These are phyloP conservation scores for Tuber calosporum DNA, from an alignment of 495 filamentous ascomycete species.

Conservation along the genomic window DNA sequence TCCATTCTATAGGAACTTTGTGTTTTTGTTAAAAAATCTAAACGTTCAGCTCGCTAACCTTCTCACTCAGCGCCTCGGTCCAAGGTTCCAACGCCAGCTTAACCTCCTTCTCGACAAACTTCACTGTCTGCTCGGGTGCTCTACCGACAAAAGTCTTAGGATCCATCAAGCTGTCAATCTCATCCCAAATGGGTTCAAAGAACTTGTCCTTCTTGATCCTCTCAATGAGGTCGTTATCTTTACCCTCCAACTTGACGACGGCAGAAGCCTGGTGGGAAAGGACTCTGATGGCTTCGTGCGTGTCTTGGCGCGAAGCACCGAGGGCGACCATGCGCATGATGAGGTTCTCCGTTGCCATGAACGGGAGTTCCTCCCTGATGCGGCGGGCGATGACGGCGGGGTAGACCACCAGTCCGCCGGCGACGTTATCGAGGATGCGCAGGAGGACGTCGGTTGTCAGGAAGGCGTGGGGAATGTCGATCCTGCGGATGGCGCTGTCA, in stretches of 20 bases:
- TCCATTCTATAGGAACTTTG: background rate
- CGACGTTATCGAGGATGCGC: constrained; percentile 74
- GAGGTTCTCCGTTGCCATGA: constrained; percentile 80
- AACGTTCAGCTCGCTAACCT: constrained; percentile 51
- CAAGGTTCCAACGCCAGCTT: constrained; percentile 51
- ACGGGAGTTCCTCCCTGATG: constrained; percentile 74
- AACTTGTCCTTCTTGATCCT: constrained; percentile 66
- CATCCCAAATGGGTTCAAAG: constrained; percentile 71
- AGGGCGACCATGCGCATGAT: constrained; percentile 77
- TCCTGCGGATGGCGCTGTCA: constrained; percentile 44
- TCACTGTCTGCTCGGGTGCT: constrained; percentile 53
- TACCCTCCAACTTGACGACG: constrained; percentile 73
- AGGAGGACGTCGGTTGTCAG: constrained; percentile 76
- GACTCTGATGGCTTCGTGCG: constrained; percentile 86
- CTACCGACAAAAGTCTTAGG: constrained; percentile 64
- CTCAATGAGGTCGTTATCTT: constrained; percentile 75
- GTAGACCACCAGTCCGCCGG: constrained; percentile 77
- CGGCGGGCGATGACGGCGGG: constrained; percentile 63
- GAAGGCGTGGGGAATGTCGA: constrained; percentile 67
- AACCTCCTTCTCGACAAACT: constrained; percentile 53
- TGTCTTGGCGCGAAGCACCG: constrained; percentile 74
- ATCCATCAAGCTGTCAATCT: constrained; percentile 69
- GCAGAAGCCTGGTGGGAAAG: constrained; percentile 75
- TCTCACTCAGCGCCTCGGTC: constrained; percentile 44
- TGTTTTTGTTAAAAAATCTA: constrained; percentile 35